Evolutionary conservation across 306 rosid genomes (phyloP), one percentile per base, ranked within the genome.

Genomic region (Dryas alaskensis): DNA sequence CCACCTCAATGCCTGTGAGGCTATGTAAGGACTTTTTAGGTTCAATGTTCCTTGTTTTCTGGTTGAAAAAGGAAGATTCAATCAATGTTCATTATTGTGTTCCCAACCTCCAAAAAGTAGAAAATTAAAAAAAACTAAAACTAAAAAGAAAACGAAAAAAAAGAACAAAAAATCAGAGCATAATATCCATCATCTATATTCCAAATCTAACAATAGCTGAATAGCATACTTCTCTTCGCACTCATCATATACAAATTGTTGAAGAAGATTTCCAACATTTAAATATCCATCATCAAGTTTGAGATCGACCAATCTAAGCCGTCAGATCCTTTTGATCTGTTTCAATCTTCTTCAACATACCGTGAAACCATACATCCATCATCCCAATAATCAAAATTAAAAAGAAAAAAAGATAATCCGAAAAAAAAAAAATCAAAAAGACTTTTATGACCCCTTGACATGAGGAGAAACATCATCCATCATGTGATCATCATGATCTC

Each of bases 401-500:
- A 17, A 43, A 4, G 5, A 45, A 11, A 11, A 10, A 42, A 13
- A 3, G n/a, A 52, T 7, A 52, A 52, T n/a, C 6, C 58, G 37
- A 31, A 0, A 7, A 60, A 53, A n/a, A 9, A 31, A 45, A 55
- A 47, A 3, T n/a, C 8, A 1, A 42, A 53, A 52, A 7, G 40
- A 12, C 39, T 44, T 40, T 55, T 12, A 19, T 57, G 67, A 40
- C 52, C 47, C 70, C 16, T 6, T 22, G 17, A 39, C 19, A 9
- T 4, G 48, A 69, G 45, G 39, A 39, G 25, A 49, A 37, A 6
- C 14, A 19, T 61, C 25, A 27, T 45, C 8, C 12, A 49, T 13
- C 11, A 22, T 0, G 22, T 22, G 22, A 39, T 42, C 50, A 40
- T n/a, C 6, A 60, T 70, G 78, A 65, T 79, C 88, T 84, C 63